A percentile compares a stretch with the other conserved stretches of the same genome.
Evolutionary conservation across 176 grass and related monocot genomes (phyloP).

Genomic region (Rhipidocladum racemiflorum): DNA sequence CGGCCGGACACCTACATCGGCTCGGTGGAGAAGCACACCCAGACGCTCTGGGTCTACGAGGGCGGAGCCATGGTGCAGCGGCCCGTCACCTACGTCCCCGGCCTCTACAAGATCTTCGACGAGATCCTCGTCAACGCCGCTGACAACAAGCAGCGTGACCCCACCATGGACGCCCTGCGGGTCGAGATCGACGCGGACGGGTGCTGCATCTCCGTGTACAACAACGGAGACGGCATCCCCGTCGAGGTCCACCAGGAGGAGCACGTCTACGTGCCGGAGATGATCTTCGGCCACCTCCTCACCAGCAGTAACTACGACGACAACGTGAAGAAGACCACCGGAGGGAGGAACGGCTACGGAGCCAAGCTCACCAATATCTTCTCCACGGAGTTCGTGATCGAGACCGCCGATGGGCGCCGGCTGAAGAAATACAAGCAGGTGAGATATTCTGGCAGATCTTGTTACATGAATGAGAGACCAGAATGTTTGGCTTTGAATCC

Average conservation of each 20-base stretch:
- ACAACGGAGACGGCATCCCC: conserved; percentile 81
- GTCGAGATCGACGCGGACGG: conserved; percentile 67
- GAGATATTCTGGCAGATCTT: not conserved
- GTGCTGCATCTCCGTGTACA: conserved; percentile 70
- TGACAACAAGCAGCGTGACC: conserved; percentile 97
- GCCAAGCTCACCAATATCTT: conserved; percentile 97
- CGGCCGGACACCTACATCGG: conserved; percentile 90
- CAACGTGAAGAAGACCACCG: conserved; percentile 82
- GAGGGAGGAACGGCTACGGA: conserved; percentile 91
- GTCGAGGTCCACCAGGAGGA: conserved; percentile 92
- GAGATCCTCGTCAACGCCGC: conserved; percentile 98
- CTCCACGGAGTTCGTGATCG: conserved; percentile 88
- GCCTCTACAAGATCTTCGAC: conserved; percentile 97
- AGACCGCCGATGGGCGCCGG: conserved; percentile 65
- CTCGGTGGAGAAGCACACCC: conserved; percentile 68
- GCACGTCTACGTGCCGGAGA: conserved; percentile 81
- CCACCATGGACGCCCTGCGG: conserved; percentile 69
- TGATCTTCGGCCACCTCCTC: conserved; percentile 96
- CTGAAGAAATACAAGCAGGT: conserved; percentile 90
- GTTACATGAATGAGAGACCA: not conserved
- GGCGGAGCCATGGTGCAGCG: conserved; percentile 55
- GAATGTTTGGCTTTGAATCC: not conserved
- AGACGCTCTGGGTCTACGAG: conserved; percentile 77
- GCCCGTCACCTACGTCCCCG: conserved; percentile 69
- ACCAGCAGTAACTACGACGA: conserved; percentile 98